Evolutionary conservation across 208 protist species (phyloP).

Genomic region (Crithidia sp.): DNA sequence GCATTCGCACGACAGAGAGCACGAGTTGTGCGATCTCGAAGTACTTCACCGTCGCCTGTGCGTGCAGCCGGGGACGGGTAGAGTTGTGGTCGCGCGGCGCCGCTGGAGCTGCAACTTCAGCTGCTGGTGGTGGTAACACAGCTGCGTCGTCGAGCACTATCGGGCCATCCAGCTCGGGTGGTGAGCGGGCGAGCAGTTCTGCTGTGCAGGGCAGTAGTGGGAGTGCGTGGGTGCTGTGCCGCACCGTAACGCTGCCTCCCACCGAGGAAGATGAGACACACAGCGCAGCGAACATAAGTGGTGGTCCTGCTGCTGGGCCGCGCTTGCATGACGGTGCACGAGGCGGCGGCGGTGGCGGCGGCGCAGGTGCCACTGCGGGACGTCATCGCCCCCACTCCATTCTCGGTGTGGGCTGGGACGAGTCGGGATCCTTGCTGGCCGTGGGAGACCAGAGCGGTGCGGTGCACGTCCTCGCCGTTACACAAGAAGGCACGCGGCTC

Average conservation of each 20-base stretch:
- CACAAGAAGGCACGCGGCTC: conserved; percentile 41
- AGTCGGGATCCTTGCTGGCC: conserved; percentile 67
- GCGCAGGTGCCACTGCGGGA: neutral
- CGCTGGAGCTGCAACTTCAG: neutral
- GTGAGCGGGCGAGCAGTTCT: neutral
- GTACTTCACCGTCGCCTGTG: conserved; percentile 76
- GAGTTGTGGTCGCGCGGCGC: conserved; percentile 44
- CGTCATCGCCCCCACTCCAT: conserved; percentile 34
- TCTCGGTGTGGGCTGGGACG: conserved; percentile 66
- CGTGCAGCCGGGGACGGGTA: conserved; percentile 53
- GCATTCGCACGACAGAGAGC: conserved; percentile 53
- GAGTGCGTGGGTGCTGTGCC: conserved; percentile 32
- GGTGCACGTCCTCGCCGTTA: conserved; percentile 58
- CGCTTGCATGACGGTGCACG: neutral
- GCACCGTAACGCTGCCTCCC: conserved; percentile 14
- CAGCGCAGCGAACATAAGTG: neutral
- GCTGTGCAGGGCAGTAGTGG: neutral
- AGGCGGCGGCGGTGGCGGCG: neutral
- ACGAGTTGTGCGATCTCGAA: conserved; percentile 64
- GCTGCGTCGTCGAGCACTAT: neutral
- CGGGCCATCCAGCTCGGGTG: neutral
- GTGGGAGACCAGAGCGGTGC: conserved; percentile 53
- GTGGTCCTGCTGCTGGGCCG: neutral
- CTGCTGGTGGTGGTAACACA: neutral
- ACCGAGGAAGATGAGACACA: conserved; percentile 11